phyloP scores from a whole-genome alignment of 345 rosid species.

The Camelina neglecta region DNA sequence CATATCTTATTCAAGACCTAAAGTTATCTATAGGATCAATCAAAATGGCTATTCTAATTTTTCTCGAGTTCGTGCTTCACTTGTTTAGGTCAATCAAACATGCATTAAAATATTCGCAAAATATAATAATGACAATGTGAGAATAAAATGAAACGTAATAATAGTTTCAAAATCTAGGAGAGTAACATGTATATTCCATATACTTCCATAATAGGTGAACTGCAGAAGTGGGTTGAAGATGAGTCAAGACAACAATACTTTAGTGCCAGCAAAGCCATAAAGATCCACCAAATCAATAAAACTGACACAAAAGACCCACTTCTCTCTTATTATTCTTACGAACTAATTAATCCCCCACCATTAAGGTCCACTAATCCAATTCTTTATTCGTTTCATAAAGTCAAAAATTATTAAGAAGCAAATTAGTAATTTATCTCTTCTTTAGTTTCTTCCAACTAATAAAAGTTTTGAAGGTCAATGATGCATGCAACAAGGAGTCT shows the following conservation, averaged over 20 bases:
- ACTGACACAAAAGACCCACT: slow-evolving; percentile 46
- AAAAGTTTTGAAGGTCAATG: slow-evolving; percentile 37
- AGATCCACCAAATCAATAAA: slow-evolving; percentile 41
- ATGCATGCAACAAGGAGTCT: slow-evolving; percentile 30
- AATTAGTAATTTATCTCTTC: slow-evolving; percentile 29
- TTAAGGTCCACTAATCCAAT: slow-evolving; percentile 43
- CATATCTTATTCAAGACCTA: neutral
- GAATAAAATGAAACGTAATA: slow-evolving; percentile 2
- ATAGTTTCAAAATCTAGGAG: slow-evolving; percentile 21
- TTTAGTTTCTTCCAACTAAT: neutral
- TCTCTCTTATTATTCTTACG: slow-evolving; percentile 37
- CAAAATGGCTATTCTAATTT: slow-evolving; percentile 1
- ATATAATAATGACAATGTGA: slow-evolving; percentile 22
- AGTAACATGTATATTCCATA: slow-evolving; percentile 44
- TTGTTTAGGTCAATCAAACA: slow-evolving; percentile 12
- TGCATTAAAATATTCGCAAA: slow-evolving; percentile 1
- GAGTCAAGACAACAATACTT: slow-evolving; percentile 46
- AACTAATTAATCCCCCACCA: slow-evolving; percentile 49
- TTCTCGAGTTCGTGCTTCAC: slow-evolving; percentile 22
- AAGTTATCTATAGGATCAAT: neutral
- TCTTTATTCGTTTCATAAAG: slow-evolving; percentile 30
- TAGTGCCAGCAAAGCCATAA: slow-evolving; percentile 46
- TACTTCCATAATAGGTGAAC: slow-evolving; percentile 43
- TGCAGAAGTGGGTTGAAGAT: slow-evolving; percentile 46
- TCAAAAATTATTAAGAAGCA: slow-evolving; percentile 31